Evolutionary conservation across 805 yeast species (phyloP), one percentile per base, ranked within the genome.

Genomic region (Geotrichum ghanense): DNA sequence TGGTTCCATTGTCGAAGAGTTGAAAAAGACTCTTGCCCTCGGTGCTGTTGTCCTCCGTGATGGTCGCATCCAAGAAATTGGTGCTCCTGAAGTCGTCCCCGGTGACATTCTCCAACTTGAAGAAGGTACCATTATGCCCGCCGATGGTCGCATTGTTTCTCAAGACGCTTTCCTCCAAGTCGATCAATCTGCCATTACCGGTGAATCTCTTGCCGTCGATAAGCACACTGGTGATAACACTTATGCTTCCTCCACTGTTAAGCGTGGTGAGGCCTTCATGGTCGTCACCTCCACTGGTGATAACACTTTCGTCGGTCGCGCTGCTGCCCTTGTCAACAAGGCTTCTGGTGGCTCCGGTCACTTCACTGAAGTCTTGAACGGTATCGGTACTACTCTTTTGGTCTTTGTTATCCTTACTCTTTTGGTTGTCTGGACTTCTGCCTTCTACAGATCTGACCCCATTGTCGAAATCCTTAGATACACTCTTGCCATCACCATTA

Each of bases 151-250:
- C 69, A 70, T 87, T 55, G 84, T 86, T 51, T 75, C 92, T 57
- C 92, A 84, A 67, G 92, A 81, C 62, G 76, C 82, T 67, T 79
- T 81, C 74, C 72, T 88, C 61, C 95, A 88, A 73, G 81, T 87
- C 63, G 96, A 88, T 74, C 95, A 88, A 74, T 87, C 96, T 61
- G 95, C 95, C 61, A 81, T 88, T 65, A 88, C 97, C 64, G 97
- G 97, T 80, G 97, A 88, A 74, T 88, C 96, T 53, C 72, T 88
- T 58, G 95, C 96, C 65, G 95, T 83, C 57, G 95, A 87, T 74
- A 88, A 88, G 76, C 83, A 74, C 67, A 71, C 73, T 66, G 95
- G 92, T 71, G 96, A 88, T 69, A 72, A 81, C 57, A 73, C 81
- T 65, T 87, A 83, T 80, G 84, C 95, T 50, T 88, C 96, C 31